Evolutionary conservation across 805 yeast species (phyloP).

Genomic region (Metschnikowia similis): DNA sequence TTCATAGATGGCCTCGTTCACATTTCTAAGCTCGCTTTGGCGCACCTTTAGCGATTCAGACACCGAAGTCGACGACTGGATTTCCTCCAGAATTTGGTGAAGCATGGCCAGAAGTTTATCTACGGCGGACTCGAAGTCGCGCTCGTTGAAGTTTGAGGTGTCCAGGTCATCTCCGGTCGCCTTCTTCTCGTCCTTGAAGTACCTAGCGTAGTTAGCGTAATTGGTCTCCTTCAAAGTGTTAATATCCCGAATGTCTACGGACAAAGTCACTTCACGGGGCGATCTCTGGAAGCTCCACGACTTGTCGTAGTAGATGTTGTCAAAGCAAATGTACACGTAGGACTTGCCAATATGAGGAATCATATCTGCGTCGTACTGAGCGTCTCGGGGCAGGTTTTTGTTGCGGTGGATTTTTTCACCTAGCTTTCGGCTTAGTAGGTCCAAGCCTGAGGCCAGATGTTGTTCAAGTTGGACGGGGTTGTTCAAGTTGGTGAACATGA

Average conservation of each 20-base stretch:
- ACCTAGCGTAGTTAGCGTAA: constrained; percentile 33
- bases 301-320: constrained; percentile 37
- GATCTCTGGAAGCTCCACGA: constrained; percentile 39
- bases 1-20: constrained; percentile 35
- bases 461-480: constrained; percentile 21
- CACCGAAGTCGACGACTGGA: constrained; percentile 25
- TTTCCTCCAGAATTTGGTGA: constrained; percentile 26
- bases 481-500: constrained; percentile 37
- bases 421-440: constrained; percentile 1
- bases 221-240: constrained; percentile 32
- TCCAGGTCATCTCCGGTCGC: not conserved
- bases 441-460: constrained; percentile 1
- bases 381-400: constrained; percentile 9
- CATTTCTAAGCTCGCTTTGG: constrained; percentile 33
- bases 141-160: constrained; percentile 14
- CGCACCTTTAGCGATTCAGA: constrained; percentile 28
- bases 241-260: constrained; percentile 33
- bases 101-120: constrained; percentile 28
- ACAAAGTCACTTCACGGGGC: constrained; percentile 29
- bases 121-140: constrained; percentile 31
- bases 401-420: not conserved
- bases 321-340: constrained; percentile 37
- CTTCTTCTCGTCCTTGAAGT: constrained; percentile 21
- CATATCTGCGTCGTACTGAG: constrained; percentile 14
- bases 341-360: constrained; percentile 23